Percentiles rank a stretch among this genome's conserved stretches.
Conservation (phyloP, 2,329 filamentous ascomycete genomes). For the Aspergillus alliaceus region DNA sequence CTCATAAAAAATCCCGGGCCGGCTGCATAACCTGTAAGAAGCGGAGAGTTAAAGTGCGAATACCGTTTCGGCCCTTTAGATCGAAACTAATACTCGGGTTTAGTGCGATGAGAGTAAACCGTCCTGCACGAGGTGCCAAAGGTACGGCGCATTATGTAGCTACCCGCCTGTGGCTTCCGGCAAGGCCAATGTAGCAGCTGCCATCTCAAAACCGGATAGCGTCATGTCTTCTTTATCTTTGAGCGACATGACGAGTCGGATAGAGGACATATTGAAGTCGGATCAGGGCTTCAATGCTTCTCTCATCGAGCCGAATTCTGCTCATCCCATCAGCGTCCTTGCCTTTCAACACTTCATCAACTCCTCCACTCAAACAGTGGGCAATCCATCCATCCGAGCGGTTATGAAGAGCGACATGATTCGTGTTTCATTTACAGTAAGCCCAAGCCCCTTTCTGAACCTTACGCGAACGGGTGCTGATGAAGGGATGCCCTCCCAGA, state of each 20-base stretch:
- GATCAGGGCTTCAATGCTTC: background rate
- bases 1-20: constrained; percentile 29
- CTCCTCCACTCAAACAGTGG: constrained; percentile 13
- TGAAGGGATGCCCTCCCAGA: constrained; percentile 11
- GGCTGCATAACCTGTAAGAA: constrained; percentile 31
- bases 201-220: background rate
- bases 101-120: constrained; percentile 34
- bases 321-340: constrained; percentile 8
- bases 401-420: constrained; percentile 28
- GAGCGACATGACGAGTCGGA: constrained; percentile 11
- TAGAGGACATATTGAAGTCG: constrained; percentile 10
- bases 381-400: constrained; percentile 10
- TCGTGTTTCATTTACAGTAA: constrained; percentile 24
- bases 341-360: constrained; percentile 25
- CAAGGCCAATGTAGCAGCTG: background rate
- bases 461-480: background rate
- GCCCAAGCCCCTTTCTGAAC: background rate
- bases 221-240: constrained; percentile 18
- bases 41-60: constrained; percentile 29
- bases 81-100: background rate
- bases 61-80: background rate
- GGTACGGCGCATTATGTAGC: constrained; percentile 21
- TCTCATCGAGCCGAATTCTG: background rate
- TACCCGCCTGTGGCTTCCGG: constrained; percentile 12
- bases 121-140: constrained; percentile 25